These are phyloP conservation scores for Hymenotorrendiella dingleyae DNA, from an alignment of 2,329 filamentous ascomycete genomes.

Conservation along the genomic window DNA sequence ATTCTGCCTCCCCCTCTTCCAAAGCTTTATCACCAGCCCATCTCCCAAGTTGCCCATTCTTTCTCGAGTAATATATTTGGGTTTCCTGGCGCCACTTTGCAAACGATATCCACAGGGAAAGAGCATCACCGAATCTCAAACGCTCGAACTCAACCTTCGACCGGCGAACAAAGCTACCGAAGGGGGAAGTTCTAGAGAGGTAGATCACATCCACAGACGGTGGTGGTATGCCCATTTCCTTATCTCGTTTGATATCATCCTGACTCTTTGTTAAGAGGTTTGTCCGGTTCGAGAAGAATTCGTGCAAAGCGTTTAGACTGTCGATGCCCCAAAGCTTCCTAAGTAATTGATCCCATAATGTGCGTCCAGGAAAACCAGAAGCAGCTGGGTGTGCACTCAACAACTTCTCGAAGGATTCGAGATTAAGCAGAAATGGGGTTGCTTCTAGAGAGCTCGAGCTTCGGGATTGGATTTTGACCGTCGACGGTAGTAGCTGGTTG, in stretches of 20 bases:
- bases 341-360: constrained; percentile 84
- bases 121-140: constrained; percentile 72
- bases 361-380: constrained; percentile 62
- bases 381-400: constrained; percentile 46
- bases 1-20: constrained; percentile 42
- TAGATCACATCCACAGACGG: constrained; percentile 48
- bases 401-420: constrained; percentile 55
- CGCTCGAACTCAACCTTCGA: constrained; percentile 73
- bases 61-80: constrained; percentile 51
- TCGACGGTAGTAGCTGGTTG: constrained; percentile 56
- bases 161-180: constrained; percentile 75
- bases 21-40: constrained; percentile 56
- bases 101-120: constrained; percentile 77
- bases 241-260: constrained; percentile 51
- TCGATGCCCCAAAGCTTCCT: constrained; percentile 77
- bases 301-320: constrained; percentile 73
- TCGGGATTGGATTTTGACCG: constrained; percentile 24
- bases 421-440: constrained; percentile 41
- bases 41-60: constrained; percentile 38
- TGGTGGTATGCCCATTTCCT: constrained; percentile 45
- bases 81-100: constrained; percentile 76
- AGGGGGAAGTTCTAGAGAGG: constrained; percentile 67
- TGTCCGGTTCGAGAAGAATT: constrained; percentile 61
- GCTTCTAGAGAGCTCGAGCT: constrained; percentile 6
- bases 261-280: constrained; percentile 55